phyloP scores from a whole-genome alignment of 1,284 basidiomycete species.

The Waitea zeae region DNA sequence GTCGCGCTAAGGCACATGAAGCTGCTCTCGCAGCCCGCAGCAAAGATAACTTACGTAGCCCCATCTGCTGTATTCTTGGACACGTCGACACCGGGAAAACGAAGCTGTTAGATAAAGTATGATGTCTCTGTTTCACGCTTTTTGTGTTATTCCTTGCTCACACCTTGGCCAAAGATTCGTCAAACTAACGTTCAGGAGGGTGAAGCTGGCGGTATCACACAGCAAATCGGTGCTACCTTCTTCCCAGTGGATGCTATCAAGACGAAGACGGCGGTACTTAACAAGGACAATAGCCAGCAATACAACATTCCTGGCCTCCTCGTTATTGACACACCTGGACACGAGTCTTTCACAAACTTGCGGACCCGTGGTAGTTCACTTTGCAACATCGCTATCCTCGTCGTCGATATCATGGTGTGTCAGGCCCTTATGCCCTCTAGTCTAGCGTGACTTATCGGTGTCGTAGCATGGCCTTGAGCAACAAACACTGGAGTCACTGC shows the following conservation, averaged over 20 bases:
- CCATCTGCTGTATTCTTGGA: constrained; percentile 98
- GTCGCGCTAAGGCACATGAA: constrained; percentile 71
- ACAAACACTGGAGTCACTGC: constrained; percentile 93
- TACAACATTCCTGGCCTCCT: constrained; percentile 97
- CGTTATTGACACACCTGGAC: constrained; percentile 96
- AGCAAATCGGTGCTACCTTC: constrained; percentile 99
- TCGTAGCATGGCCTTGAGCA: constrained; percentile 86
- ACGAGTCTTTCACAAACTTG: constrained; percentile 98
- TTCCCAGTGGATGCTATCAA: constrained; percentile 97
- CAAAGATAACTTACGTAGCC: constrained; percentile 86
- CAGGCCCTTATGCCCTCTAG: neutral
- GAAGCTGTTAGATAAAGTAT: constrained; percentile 90
- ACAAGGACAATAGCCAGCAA: constrained; percentile 75
- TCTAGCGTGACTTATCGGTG: neutral
- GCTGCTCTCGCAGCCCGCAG: constrained; percentile 76
- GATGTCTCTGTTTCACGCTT: constrained; percentile 7
- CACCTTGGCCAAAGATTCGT: constrained; percentile 68
- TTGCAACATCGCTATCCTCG: constrained; percentile 98
- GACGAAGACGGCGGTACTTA: constrained; percentile 84
- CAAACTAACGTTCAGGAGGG: constrained; percentile 99
- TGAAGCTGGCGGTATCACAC: constrained; percentile 99
- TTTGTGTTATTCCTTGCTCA: no score
- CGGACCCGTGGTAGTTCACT: constrained; percentile 92
- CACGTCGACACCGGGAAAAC: constrained; percentile 99
- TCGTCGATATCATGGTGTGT: constrained; percentile 93